These are phyloP conservation scores for Hericium alpestre DNA, from an alignment of 768 basidiomycete genomes.

Conservation along the genomic window DNA sequence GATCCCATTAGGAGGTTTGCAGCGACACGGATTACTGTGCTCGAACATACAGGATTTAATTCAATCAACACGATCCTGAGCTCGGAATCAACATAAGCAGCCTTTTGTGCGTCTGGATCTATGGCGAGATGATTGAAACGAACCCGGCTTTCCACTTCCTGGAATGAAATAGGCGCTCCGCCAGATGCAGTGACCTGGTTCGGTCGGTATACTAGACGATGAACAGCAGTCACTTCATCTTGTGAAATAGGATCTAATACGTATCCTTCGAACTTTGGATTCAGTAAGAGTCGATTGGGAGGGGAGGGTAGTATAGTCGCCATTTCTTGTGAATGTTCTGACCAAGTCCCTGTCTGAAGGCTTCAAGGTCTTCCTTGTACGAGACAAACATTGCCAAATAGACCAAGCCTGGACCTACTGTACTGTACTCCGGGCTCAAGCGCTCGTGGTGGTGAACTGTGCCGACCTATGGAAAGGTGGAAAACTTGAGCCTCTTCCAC, in stretches of 20 bases:
- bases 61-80: slow-evolving; percentile 51
- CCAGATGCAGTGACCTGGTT: slow-evolving; percentile 51
- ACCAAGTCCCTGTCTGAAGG: not conserved
- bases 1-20: not conserved
- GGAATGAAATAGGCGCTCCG: slow-evolving; percentile 54
- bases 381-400: no score
- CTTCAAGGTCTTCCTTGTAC: not conserved
- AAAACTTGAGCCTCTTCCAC: no score
- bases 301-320: not conserved
- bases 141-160: slow-evolving; percentile 77
- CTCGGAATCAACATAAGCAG: slow-evolving; percentile 59
- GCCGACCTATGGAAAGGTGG: no score
- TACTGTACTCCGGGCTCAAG: no score
- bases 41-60: slow-evolving; percentile 42
- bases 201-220: slow-evolving; percentile 34
- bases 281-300: slow-evolving; percentile 42
- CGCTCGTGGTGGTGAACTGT: no score
- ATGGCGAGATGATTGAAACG: slow-evolving; percentile 71
- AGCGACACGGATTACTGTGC: not conserved
- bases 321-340: no score
- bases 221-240: slow-evolving; percentile 41
- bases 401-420: no score
- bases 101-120: slow-evolving; percentile 32
- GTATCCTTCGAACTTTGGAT: slow-evolving; percentile 82
- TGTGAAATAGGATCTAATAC: slow-evolving; percentile 54